Conservation (phyloP, 169 alveolate species). For the Babesia caballi region DNA sequence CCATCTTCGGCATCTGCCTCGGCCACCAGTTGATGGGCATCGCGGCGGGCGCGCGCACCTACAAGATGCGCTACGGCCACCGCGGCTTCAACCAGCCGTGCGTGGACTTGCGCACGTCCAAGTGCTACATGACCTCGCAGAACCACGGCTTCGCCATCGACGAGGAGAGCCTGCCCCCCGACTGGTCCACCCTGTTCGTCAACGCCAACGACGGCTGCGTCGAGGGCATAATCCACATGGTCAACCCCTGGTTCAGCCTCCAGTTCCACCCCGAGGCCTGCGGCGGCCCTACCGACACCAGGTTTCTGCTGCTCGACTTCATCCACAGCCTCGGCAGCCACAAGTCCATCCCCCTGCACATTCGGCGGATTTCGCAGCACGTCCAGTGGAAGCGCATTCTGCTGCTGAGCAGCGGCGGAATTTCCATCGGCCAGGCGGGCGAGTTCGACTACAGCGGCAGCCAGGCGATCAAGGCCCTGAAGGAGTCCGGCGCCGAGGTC, state of each 20-base stretch:
- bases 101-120: slow-evolving; percentile 79
- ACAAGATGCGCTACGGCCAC: slow-evolving; percentile 83
- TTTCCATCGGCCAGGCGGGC: slow-evolving; percentile 89
- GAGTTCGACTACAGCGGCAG: slow-evolving; percentile 88
- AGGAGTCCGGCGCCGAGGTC: slow-evolving; percentile 81
- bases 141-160: slow-evolving; percentile 80
- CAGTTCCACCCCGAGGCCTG: slow-evolving; percentile 86
- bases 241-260: slow-evolving; percentile 79
- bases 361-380: slow-evolving; percentile 70
- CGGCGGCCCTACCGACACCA: slow-evolving; percentile 87
- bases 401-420: slow-evolving; percentile 80
- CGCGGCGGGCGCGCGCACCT: slow-evolving; percentile 83
- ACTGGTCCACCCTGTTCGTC: slow-evolving; percentile 72
- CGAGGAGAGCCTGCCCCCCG: slow-evolving; percentile 55
- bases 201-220: slow-evolving; percentile 85
- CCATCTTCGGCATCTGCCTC: slow-evolving; percentile 84
- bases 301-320: slow-evolving; percentile 77
- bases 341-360: slow-evolving; percentile 69
- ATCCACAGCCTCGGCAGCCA: slow-evolving; percentile 61
- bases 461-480: slow-evolving; percentile 85
- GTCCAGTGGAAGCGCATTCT: slow-evolving; percentile 65
- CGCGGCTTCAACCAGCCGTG: slow-evolving; percentile 88
- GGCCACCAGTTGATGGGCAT: slow-evolving; percentile 84
- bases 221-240: slow-evolving; percentile 80
- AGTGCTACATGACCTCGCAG: slow-evolving; percentile 85